Percentiles rank a stretch among this genome's conserved stretches.
Evolutionary conservation across 2,329 filamentous ascomycete genomes (phyloP).

Genomic region (Penicillium carneum): DNA sequence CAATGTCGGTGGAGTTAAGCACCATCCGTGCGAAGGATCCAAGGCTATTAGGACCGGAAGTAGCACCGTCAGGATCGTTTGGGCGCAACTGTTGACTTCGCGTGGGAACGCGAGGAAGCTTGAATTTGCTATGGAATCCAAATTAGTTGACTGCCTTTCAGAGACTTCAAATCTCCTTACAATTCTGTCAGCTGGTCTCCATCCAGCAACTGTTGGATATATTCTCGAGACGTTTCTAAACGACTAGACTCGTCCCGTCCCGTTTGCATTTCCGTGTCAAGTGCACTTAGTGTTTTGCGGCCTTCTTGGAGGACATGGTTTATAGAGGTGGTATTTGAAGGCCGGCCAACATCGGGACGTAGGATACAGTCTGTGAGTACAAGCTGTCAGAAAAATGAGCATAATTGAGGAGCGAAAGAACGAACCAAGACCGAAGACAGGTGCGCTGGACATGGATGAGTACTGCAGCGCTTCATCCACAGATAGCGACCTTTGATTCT

Average conservation of each 20-base stretch:
- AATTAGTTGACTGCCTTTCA: slow-evolving; percentile 10
- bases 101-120: slow-evolving; percentile 43
- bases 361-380: slow-evolving; percentile 49
- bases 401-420: slow-evolving; percentile 21
- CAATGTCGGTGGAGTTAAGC: slow-evolving; percentile 55
- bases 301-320: slow-evolving; percentile 60
- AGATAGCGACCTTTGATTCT: slow-evolving; percentile 48
- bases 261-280: slow-evolving; percentile 74
- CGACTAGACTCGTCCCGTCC: slow-evolving; percentile 65
- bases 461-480: slow-evolving; percentile 59
- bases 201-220: slow-evolving; percentile 76
- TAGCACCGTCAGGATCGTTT: slow-evolving; percentile 29
- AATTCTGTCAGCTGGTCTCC: slow-evolving; percentile 65
- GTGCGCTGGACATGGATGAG: slow-evolving; percentile 59
- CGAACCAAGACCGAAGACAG: slow-evolving; percentile 56
- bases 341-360: slow-evolving; percentile 52
- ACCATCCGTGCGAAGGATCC: slow-evolving; percentile 64
- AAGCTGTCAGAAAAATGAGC: slow-evolving; percentile 32
- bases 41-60: slow-evolving; percentile 46
- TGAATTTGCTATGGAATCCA: slow-evolving; percentile 51
- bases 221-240: slow-evolving; percentile 74
- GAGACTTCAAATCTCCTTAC: slow-evolving; percentile 38
- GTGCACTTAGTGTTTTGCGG: slow-evolving; percentile 65
- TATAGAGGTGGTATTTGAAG: slow-evolving; percentile 50
- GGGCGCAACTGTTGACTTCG: slow-evolving; percentile 31